These are phyloP conservation scores for Leccinum arenicola DNA, from an alignment of 768 basidiomycete genomes.

Conservation along the genomic window DNA sequence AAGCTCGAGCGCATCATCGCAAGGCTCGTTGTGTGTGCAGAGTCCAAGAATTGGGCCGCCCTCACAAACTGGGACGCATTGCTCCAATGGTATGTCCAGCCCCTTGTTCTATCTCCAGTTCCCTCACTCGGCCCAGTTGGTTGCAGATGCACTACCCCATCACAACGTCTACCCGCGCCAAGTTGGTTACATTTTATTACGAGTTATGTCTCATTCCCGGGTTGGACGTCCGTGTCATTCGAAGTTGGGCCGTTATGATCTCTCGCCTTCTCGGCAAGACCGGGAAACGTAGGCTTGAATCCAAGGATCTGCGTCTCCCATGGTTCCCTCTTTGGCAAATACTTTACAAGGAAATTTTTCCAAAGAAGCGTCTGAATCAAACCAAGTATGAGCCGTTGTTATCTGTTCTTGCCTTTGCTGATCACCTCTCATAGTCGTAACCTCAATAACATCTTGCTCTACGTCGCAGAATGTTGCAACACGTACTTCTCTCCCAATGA, in stretches of 20 bases:
- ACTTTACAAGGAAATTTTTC: slow-evolving; percentile 73
- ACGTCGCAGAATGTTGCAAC: slow-evolving; percentile 69
- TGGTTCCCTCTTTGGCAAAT: slow-evolving; percentile 79
- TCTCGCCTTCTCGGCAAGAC: slow-evolving; percentile 67
- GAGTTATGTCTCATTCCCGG: slow-evolving; percentile 77
- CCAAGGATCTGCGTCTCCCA: slow-evolving; percentile 61
- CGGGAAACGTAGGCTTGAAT: slow-evolving; percentile 67
- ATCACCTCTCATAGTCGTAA: slow-evolving; percentile 45
- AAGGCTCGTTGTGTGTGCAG: slow-evolving; percentile 68
- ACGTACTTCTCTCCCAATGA: slow-evolving; percentile 66
- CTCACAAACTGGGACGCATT: slow-evolving; percentile 77
- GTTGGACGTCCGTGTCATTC: slow-evolving; percentile 65
- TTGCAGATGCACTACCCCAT: slow-evolving; percentile 79
- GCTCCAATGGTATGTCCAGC: slow-evolving; percentile 62
- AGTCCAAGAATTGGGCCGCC: slow-evolving; percentile 70
- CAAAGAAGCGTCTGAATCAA: slow-evolving; percentile 61
- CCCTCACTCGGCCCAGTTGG: slow-evolving; percentile 53
- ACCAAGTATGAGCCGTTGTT: slow-evolving; percentile 44
- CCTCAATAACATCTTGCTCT: slow-evolving; percentile 67
- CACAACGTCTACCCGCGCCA: slow-evolving; percentile 62
- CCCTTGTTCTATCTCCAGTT: background rate
- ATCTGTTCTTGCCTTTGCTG: background rate
- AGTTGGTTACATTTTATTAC: slow-evolving; percentile 72
- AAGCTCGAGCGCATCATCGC: slow-evolving; percentile 68
- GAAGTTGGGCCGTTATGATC: slow-evolving; percentile 79